Evolutionary conservation across 208 protist species (phyloP), one percentile per base, ranked within the genome.

Genomic region (Tritrichomonas foetus): DNA sequence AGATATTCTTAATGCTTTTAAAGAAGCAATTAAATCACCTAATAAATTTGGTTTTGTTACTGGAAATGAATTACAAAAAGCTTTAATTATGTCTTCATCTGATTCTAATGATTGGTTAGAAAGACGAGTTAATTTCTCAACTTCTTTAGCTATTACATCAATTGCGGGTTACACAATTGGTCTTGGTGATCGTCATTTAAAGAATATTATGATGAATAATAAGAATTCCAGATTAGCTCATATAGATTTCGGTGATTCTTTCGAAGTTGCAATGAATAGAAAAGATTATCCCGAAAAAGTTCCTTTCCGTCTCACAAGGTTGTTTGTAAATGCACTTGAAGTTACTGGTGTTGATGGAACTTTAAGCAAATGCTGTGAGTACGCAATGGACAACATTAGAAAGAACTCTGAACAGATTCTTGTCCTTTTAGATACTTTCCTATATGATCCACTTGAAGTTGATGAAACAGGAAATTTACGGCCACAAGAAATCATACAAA

Each of bases 191-290:
- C 64, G 64, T 33, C 64, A 69, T 69, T 69, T 69, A 30, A 33
- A 25, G 8, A 69, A 69, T 69, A 69, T 69, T n/a, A 69, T 69
- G 64, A 69, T 69, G 8, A 69, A 69, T 30, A 69, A 69, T 69
- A n/a, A 5, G 3, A 69, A 8, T 33, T 69, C 64, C 3, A 69
- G n/a, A 30, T 69, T 69, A 30, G 27, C n/a, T 69, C 64, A 69
- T 69, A 69, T 69, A 8, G 64, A 69, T 69, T 69, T 69, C 64
- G 64, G 64, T 30, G 64, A 94, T 69, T 94, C 75, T 8, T 94
- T 94, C 82, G 94, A 94, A 72, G 93, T 94, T 1, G 94, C 94
- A 53, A 94, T 93, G n/a, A 74, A 94, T 47, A n/a, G 94, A 84
- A 69, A 74, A 36, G 75, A 36, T 11, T 94, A 66, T 20, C 64